These are phyloP conservation scores for apple (Malus domestica) DNA, from an alignment of 306 rosid genomes.

Conservation along the genomic window DNA sequence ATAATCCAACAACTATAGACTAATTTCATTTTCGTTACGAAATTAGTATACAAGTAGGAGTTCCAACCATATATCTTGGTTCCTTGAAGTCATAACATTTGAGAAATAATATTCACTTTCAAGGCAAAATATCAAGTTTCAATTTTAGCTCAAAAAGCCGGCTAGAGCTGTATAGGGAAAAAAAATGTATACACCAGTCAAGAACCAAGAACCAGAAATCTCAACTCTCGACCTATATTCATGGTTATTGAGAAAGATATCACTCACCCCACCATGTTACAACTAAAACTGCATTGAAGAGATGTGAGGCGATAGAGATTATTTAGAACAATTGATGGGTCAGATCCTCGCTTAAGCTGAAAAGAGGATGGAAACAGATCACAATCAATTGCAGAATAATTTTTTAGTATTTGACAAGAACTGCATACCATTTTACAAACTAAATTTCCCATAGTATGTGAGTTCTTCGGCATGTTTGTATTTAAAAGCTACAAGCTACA, in stretches of 20 bases:
- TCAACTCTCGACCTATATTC: background rate
- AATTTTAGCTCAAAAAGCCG: background rate
- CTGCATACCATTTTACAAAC: background rate
- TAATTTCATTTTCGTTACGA: background rate
- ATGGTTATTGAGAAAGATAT: background rate
- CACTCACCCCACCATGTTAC: slow-evolving; percentile 99
- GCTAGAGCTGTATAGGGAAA: background rate
- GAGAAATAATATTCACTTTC: background rate
- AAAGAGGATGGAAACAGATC: slow-evolving; percentile 17
- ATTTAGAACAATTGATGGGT: slow-evolving; percentile 74
- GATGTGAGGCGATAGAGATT: slow-evolving; percentile 83
- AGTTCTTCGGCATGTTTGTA: background rate
- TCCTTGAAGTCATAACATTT: background rate
- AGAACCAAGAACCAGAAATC: slow-evolving; percentile 7
- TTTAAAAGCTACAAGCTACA: background rate
- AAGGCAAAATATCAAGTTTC: background rate
- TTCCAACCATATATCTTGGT: background rate
- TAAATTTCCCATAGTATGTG: background rate
- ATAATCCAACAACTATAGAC: background rate
- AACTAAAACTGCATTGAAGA: slow-evolving; percentile 81
- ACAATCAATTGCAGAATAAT: background rate
- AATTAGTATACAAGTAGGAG: background rate
- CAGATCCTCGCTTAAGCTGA: slow-evolving; percentile 92
- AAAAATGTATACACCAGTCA: background rate
- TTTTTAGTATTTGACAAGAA: background rate